Percentiles rank a stretch among this genome's conserved stretches.
phyloP scores from a whole-genome alignment of 305 asterid species.

The Galium porrigens region DNA sequence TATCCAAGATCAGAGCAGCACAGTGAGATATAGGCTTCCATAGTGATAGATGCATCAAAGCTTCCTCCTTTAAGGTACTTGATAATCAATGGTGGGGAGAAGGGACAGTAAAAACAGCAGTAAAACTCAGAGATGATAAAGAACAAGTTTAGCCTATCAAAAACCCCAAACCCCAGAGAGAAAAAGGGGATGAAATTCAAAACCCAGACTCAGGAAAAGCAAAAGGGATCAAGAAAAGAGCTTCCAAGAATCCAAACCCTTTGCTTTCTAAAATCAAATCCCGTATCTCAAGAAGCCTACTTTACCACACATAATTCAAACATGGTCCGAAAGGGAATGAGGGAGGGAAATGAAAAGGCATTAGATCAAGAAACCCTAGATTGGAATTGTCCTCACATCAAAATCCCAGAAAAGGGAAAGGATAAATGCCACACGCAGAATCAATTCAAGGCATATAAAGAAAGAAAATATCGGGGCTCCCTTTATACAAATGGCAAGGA shows the following conservation, averaged over 20 bases:
- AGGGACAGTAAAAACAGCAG: slow-evolving; percentile 18
- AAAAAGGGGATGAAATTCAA: slow-evolving; percentile 29
- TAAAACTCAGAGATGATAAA: slow-evolving; percentile 14
- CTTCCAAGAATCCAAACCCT: slow-evolving; percentile 47
- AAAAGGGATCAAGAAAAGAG: slow-evolving; percentile 52
- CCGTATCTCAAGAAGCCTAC: slow-evolving; percentile 32
- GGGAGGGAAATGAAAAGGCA: slow-evolving; percentile 18
- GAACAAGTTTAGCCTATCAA: slow-evolving; percentile 36
- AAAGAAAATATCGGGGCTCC: slow-evolving; percentile 1
- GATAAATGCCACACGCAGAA: slow-evolving; percentile 10
- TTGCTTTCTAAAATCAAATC: slow-evolving; percentile 46
- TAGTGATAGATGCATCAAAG: slow-evolving; percentile 80
- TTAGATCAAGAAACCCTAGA: slow-evolving; percentile 54
- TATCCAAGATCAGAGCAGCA: slow-evolving; percentile 77
- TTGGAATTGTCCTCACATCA: slow-evolving; percentile 22
- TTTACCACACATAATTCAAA: slow-evolving; percentile 36
- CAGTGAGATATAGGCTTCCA: slow-evolving; percentile 96
- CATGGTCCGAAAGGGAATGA: slow-evolving; percentile 20
- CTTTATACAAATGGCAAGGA: slow-evolving; percentile 5
- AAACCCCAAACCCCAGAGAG: slow-evolving; percentile 28
- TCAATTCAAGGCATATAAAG: slow-evolving; percentile 4
- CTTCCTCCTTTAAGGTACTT: slow-evolving; percentile 19
- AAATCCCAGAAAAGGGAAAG: slow-evolving; percentile 14
- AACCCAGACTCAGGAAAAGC: slow-evolving; percentile 43
- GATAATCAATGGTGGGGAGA: slow-evolving; percentile 22